Conservation (phyloP, 306 rosid species). For the Senna siamea region DNA sequence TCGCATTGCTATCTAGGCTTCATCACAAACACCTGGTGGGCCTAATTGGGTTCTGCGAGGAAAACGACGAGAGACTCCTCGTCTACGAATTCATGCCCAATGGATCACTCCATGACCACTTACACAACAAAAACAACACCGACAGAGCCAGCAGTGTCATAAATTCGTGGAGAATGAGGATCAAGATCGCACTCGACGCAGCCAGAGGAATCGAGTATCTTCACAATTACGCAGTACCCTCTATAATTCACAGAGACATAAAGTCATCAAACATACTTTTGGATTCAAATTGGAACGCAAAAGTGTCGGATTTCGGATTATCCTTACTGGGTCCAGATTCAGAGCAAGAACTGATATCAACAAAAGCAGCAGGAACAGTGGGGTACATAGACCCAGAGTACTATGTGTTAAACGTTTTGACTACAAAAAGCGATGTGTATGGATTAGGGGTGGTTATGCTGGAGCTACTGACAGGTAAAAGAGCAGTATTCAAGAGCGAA, state of each 20-base stretch:
- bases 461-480: constrained; percentile 59
- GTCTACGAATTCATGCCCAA: constrained; percentile 56
- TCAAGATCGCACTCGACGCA: constrained; percentile 52
- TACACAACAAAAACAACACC: constrained; percentile 43
- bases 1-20: constrained; percentile 49
- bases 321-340: constrained; percentile 38
- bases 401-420: constrained; percentile 49
- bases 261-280: constrained; percentile 55
- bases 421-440: constrained; percentile 57
- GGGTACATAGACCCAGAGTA: constrained; percentile 65
- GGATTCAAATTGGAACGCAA: constrained; percentile 56
- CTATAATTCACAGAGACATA: constrained; percentile 53
- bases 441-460: constrained; percentile 57
- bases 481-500: constrained; percentile 45
- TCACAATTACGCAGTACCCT: constrained; percentile 58
- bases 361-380: constrained; percentile 50
- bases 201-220: constrained; percentile 58
- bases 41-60: constrained; percentile 56
- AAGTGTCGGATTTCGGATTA: constrained; percentile 57
- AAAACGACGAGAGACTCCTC: constrained; percentile 50
- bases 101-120: constrained; percentile 51
- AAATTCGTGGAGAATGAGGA: constrained; percentile 54
- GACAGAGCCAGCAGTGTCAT: constrained; percentile 40
- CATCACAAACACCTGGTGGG: constrained; percentile 59
- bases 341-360: constrained; percentile 30